phyloP scores from a whole-genome alignment of 2,329 filamentous ascomycete genomes.

The Diaporthe ampelina region DNA sequence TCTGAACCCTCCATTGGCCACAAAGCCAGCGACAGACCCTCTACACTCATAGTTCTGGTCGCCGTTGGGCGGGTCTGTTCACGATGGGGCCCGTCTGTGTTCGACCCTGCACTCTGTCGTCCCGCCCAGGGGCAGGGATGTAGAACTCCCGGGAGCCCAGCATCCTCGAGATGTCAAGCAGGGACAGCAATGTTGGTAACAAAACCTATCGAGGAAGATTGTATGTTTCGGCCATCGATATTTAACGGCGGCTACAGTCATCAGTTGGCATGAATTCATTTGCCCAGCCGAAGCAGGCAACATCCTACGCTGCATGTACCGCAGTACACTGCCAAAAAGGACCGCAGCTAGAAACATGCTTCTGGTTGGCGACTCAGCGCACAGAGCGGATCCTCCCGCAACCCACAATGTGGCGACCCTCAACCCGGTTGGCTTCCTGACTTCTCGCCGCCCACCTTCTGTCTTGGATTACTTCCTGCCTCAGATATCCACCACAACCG shows the following conservation, averaged over 20 bases:
- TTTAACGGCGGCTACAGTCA: background rate
- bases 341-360: background rate
- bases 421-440: constrained; percentile 8
- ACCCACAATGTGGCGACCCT: constrained; percentile 22
- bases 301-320: background rate
- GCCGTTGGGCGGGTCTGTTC: background rate
- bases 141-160: background rate
- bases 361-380: constrained; percentile 20
- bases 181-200: background rate
- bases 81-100: background rate
- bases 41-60: background rate
- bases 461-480: background rate
- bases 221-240: background rate
- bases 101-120: background rate
- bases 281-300: background rate
- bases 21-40: background rate
- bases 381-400: constrained; percentile 29
- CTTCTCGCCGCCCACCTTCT: background rate
- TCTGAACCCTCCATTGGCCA: background rate
- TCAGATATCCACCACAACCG: background rate
- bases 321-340: background rate
- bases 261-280: background rate
- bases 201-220: background rate
- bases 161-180: background rate
- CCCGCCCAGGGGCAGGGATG: constrained; percentile 15